Evolutionary conservation across 2,329 filamentous ascomycete genomes (phyloP), one percentile per base, ranked within the genome.

Genomic region (Coniochaeta sp.): DNA sequence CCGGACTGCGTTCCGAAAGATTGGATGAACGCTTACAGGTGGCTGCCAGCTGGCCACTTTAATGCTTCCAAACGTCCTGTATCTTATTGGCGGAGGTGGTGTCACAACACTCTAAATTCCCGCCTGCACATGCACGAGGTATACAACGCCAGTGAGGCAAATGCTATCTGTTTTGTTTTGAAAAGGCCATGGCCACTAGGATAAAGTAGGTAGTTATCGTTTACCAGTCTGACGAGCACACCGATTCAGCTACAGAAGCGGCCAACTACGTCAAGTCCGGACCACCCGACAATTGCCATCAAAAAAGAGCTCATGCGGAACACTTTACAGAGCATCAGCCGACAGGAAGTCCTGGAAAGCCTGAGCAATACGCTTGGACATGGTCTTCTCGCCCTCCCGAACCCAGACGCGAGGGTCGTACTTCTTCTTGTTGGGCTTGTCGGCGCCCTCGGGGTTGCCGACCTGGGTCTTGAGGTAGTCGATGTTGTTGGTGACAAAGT

Each of bases 351-450:
- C 92, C 65, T 86, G 77, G 57, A 99, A 85, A 55, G 88, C 92
- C 69, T 85, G 83, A 61, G 82, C 68, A 59, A 96, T 83, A 73
- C 94, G 89, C 64, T 78, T 75, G 67, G 78, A 81, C 94, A 97
- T 99, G 67, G 87, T 91, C 85, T 96, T 95, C 84, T 99, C 94
- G 66, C 92, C 94, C 78, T 91, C 88, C 56, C 91, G 87, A 57
- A 96, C 89, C 47, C 92, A 96, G 68, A 96, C 90, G 74, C 91
- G 86, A 63, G 91, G 90, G 76, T 89, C 85, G 64, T 88, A 91
- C 77, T 78, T 86, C 78, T 96, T 97, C 89, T 99, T 99, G 85
- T 99, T 99, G 67, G 94, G 92, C 87, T 97, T 97, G 77, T 96
- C 89, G 10, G 56, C 42, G 20, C 92, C 91, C 49, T 97, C 91